Evolutionary conservation across 768 basidiomycete genomes (phyloP).

Genomic region (Leccinum longicurvipes): DNA sequence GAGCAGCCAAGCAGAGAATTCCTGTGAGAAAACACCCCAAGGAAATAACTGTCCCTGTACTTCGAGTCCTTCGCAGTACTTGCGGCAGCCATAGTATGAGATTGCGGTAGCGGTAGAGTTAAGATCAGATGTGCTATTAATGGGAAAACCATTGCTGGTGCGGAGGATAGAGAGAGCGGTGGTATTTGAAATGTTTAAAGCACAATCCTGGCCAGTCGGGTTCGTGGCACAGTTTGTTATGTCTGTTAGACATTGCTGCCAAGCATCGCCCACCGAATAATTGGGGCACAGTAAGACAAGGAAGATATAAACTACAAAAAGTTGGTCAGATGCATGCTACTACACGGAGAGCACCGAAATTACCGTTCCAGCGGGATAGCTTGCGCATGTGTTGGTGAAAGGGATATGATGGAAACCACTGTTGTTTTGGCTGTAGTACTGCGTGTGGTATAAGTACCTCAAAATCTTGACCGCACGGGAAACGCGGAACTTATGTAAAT

Average conservation of each 20-base stretch:
- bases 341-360: too few species aligned
- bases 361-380: slow-evolving; percentile 1
- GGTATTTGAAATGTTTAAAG: not conserved
- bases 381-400: too few species aligned
- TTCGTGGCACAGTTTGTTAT: slow-evolving; percentile 1
- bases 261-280: not conserved
- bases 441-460: too few species aligned
- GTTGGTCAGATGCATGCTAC: not conserved
- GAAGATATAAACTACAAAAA: not conserved
- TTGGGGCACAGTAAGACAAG: not conserved
- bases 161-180: slow-evolving; percentile 15
- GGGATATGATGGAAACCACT: too few species aligned
- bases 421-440: too few species aligned
- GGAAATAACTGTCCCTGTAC: slow-evolving; percentile 13
- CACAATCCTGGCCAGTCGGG: not conserved
- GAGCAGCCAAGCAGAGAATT: slow-evolving; percentile 44
- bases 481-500: too few species aligned
- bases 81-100: slow-evolving; percentile 1
- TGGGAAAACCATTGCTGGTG: slow-evolving; percentile 1
- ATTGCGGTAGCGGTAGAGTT: slow-evolving; percentile 6
- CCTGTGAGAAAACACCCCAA: slow-evolving; percentile 26
- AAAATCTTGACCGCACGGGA: too few species aligned
- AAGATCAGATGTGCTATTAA: not conserved
- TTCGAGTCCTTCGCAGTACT: slow-evolving; percentile 9
- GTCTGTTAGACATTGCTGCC: slow-evolving; percentile 10